Conservation (phyloP, 768 basidiomycete genomes). For the Strobilomyces confusus region DNA sequence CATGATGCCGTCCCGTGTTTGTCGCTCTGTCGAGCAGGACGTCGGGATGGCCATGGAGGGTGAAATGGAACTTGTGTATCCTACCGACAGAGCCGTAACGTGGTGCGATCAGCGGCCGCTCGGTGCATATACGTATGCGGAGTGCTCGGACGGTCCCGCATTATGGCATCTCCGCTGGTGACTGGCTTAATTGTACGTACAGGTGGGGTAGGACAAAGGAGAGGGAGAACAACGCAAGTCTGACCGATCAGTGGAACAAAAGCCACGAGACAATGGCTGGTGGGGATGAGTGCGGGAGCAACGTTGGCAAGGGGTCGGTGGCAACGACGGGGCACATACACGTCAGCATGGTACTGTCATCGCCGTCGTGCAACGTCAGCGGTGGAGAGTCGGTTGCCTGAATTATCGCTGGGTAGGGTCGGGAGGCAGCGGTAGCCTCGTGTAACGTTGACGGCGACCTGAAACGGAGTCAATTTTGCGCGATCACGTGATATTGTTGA, state of each 20-base stretch:
- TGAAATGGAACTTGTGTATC: neutral
- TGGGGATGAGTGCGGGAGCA: neutral
- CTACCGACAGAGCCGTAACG: neutral
- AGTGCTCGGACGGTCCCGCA: too few species aligned
- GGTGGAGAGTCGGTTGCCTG: neutral
- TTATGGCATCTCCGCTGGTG: too few species aligned
- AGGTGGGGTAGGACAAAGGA: constrained; percentile 13
- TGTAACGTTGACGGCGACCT: constrained; percentile 29
- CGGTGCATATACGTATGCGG: too few species aligned
- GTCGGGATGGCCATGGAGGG: neutral
- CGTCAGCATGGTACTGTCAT: neutral
- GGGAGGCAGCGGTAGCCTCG: constrained; percentile 25
- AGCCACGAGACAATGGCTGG: constrained; percentile 17
- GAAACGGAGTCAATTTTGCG: constrained; percentile 21
- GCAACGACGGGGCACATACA: neutral
- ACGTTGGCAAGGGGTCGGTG: constrained; percentile 1
- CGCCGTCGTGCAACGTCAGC: constrained; percentile 3
- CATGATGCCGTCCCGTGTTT: neutral
- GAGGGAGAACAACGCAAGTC: too few species aligned
- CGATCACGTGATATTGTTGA: constrained; percentile 36
- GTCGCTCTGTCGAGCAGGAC: neutral
- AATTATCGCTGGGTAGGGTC: neutral
- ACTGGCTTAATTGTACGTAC: constrained; percentile 14
- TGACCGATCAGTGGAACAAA: too few species aligned
- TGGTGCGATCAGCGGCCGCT: neutral